Percentiles rank a stretch among this genome's conserved stretches.
phyloP scores from a whole-genome alignment of 495 filamentous ascomycete genomes.

The Annulohypoxylon stygium region DNA sequence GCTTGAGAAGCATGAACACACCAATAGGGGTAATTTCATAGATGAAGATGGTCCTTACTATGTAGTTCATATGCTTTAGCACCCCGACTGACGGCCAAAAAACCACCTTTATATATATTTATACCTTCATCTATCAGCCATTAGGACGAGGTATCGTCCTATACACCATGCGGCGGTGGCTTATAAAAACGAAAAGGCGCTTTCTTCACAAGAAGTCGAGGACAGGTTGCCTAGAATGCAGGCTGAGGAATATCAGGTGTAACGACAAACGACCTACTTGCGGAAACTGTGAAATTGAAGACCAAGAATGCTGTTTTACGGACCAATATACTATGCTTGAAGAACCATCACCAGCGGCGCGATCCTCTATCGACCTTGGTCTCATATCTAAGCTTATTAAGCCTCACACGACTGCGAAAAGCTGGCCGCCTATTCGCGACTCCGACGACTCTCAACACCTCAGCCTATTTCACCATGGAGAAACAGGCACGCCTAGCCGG shows the following conservation, averaged over 20 bases:
- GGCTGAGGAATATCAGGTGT: slow-evolving; percentile 57
- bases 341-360: not conserved
- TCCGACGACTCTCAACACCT: not conserved
- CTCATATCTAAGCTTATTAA: not conserved
- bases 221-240: slow-evolving; percentile 58
- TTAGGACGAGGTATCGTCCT: not conserved
- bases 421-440: not conserved
- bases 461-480: not conserved
- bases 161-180: slow-evolving; percentile 2
- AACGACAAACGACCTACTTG: slow-evolving; percentile 30
- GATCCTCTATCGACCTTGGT: not conserved
- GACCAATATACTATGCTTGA: not conserved
- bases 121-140: not conserved
- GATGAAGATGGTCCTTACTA: not conserved
- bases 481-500: not conserved
- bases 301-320: not conserved
- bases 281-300: slow-evolving; percentile 24
- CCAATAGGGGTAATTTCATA: not conserved
- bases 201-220: slow-evolving; percentile 57
- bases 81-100: not conserved
- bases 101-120: not conserved
- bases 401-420: not conserved
- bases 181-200: not conserved
- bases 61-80: not conserved
- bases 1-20: too few species aligned